Base-by-base conservation (phyloP, 257 asterid species). In the Solanum rostratum region DNA sequence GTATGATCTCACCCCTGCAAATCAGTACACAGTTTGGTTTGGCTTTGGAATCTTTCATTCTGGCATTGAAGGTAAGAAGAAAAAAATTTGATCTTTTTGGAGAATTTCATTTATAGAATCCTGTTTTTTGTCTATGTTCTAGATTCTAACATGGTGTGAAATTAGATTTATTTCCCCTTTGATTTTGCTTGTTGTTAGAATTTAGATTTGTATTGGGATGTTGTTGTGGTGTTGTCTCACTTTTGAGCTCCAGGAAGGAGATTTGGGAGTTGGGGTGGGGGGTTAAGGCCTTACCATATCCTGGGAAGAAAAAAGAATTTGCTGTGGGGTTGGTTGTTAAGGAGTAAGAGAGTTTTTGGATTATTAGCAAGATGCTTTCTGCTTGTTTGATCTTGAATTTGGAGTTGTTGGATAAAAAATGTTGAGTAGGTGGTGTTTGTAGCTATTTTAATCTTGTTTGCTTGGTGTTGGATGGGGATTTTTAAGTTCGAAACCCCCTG, bases 31-130 rank as follows among this genome's bases (percentile, higher is more conserved):
- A 50, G 81, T 84, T 86, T 90, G 93, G 93, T 63, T 90, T 70
- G 93, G 93, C 65, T 73, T 89, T 83, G 93, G 93, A 83, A 84
- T 90, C 80, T 90, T 90, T 84, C 93, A 90, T 87, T 90, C 93
- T 63, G 93, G 93, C 33, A 89, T 90, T 84, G 91, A 90, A 90
- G 93, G 93, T 90, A 55, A 89, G 86, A 46, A 33, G 39, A 53
- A 57, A 62, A 11, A 45, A 68, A 63, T 0, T 63, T 39, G 3
- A 18, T 45, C 33, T 49, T 20, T 83, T 45, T 33, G 20, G 24
- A 41, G 55, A 57, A 27, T n/a, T 60, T 16, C 18, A 8, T 39
- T 13, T 39, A n/a, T 8, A 22, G 20, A n/a, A 41, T 82, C 20
- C 20, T 57, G 27, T 22, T 54, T 50, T 52, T 43, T 82, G 30